A percentile compares a stretch with the other conserved stretches of the same genome.
These are phyloP conservation scores for Vitis hybrid DNA, from an alignment of 177 flowering plant genomes.

Conservation along the genomic window DNA sequence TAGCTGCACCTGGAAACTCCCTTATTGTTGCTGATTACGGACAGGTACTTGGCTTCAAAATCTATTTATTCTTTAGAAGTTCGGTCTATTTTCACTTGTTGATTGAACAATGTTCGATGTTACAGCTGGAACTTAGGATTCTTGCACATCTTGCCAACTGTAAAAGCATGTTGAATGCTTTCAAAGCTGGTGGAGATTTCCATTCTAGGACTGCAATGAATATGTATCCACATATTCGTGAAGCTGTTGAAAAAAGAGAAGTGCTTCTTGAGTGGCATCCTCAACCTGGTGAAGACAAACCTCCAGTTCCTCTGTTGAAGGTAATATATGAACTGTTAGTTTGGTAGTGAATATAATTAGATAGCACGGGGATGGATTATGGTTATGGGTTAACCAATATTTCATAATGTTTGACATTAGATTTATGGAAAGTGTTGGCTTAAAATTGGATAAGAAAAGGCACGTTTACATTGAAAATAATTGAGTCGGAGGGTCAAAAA, in stretches of 20 bases:
- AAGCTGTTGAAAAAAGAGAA: conserved; percentile 61
- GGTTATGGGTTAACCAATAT: too few species aligned
- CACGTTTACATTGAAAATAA: too few species aligned
- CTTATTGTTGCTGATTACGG: conserved; percentile 99
- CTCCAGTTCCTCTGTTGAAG: conserved; percentile 93
- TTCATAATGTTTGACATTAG: too few species aligned
- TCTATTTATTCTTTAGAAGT: neutral
- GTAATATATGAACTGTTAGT: conserved; percentile 28
- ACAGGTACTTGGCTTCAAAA: conserved; percentile 52
- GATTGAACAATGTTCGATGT: conserved; percentile 10
- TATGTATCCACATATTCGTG: conserved; percentile 89
- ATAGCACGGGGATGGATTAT: too few species aligned
- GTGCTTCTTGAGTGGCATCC: conserved; percentile 96
- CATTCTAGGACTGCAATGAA: conserved; percentile 99
- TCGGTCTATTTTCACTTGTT: conserved; percentile 7
- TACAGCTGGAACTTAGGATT: conserved; percentile 91
- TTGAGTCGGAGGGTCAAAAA: too few species aligned
- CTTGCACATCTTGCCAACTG: conserved; percentile 95
- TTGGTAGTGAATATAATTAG: neutral
- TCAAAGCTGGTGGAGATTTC: conserved; percentile 97
- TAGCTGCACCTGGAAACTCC: conserved; percentile 91
- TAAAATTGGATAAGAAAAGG: too few species aligned
- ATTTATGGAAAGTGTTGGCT: too few species aligned
- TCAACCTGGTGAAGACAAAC: conserved; percentile 87
- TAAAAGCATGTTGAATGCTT: conserved; percentile 94